Evolutionary conservation across 345 rosid genomes (phyloP), one percentile per base, ranked within the genome.

Genomic region (Excoecaria cochinchinensis): DNA sequence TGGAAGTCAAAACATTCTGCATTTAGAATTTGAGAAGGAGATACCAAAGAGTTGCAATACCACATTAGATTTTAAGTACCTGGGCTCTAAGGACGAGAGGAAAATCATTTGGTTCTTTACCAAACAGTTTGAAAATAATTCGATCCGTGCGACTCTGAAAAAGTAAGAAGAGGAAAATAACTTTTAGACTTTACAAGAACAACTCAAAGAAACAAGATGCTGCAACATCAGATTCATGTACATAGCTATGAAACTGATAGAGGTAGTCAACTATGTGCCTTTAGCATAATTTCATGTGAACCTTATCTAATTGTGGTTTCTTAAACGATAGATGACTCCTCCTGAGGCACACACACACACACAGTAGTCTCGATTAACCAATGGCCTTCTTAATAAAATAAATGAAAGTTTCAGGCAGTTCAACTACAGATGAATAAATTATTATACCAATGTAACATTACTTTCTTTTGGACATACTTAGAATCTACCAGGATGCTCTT

Each of bases 61-160:
- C 61, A 68, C 17, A 74, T 47, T 60, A 48, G 68, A 82, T 71
- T 62, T 53, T 51, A 73, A 42, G 73, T 87, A 96, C 99, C 97
- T 89, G 97, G 74, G 90, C 88, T 71, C 98, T 91, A 73, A 96
- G 82, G 76, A 89, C 89, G 77, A 74, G 70, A 74, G 99, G 99
- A 83, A 92, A 93, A 78, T 93, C 95, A 80, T 86, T 92, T 70
- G 99, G 99, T 56, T 90, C 97, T 82, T 90, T 96, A 62, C 98
- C 99, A 84, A 96, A 96, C 76, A 96, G 84, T 82, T 96, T 96
- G 80, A 93, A 89, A 72, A 93, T 91, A 69, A 96, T 93, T 69
- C 98, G 87, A 76, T 89, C 95, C 12, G 99, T 96, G 73, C 98
- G 99, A 81, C 87, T 86, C 99, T 96, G 97, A 78, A 79, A 77